Conservation (phyloP, 495 filamentous ascomycete genomes). For the Penicillium alfredii region DNA sequence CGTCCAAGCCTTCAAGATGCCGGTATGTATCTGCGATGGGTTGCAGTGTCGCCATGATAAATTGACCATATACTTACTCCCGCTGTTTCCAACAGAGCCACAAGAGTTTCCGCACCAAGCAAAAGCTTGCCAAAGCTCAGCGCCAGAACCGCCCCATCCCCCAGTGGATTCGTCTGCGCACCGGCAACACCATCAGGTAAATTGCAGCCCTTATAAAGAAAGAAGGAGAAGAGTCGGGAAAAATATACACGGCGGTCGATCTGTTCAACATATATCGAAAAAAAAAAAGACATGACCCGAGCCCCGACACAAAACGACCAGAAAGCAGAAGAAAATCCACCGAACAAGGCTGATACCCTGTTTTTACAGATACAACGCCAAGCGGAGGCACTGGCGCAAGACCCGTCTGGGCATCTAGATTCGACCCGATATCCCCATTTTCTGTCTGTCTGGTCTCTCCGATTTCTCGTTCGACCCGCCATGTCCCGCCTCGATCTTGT, state of each 20-base stretch:
- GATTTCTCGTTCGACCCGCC: constrained; percentile 10
- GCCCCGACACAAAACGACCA: background rate
- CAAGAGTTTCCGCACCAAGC: constrained; percentile 99
- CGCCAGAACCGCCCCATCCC: constrained; percentile 99
- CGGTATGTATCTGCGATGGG: constrained; percentile 62
- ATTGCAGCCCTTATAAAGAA: too few relatives aligned
- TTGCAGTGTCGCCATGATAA: constrained; percentile 2
- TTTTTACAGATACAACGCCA: constrained; percentile 87
- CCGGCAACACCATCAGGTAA: constrained; percentile 97
- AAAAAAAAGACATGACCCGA: background rate
- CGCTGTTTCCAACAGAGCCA: constrained; percentile 61
- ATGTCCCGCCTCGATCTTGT: constrained; percentile 6
- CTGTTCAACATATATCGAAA: too few relatives aligned
- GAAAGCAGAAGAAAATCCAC: constrained; percentile 2
- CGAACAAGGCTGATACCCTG: constrained; percentile 15
- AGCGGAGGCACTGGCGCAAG: constrained; percentile 99
- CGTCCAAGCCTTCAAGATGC: constrained; percentile 68
- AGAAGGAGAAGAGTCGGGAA: background rate
- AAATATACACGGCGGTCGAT: too few relatives aligned
- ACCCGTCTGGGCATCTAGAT: constrained; percentile 94
- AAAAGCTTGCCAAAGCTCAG: constrained; percentile 99
- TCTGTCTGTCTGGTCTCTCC: constrained; percentile 9
- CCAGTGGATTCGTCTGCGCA: constrained; percentile 98
- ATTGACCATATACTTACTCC: constrained; percentile 10
- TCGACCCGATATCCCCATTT: constrained; percentile 12